Conservation (phyloP, 2,329 filamentous ascomycete genomes). For the Simplicillium sp. region DNA sequence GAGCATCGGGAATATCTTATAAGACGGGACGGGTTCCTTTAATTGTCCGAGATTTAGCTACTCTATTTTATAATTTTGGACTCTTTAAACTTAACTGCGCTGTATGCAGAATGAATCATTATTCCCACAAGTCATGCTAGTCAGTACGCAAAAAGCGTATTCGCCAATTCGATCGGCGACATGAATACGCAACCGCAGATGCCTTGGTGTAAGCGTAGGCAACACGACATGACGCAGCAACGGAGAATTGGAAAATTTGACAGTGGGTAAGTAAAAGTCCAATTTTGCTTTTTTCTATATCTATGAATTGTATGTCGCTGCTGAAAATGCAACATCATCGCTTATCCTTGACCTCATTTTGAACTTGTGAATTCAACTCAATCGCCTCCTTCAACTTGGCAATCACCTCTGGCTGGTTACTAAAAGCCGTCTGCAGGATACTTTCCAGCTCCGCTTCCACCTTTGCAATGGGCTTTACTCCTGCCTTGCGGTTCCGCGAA, state of each 20-base stretch:
- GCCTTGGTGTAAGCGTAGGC: background rate
- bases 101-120: too few species aligned
- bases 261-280: too few species aligned
- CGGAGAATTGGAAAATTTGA: background rate
- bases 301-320: background rate
- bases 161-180: too few species aligned
- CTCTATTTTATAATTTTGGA: too few species aligned
- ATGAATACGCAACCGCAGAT: too few species aligned
- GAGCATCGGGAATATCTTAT: too few species aligned
- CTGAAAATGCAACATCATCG: too few species aligned
- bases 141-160: too few species aligned
- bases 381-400: conserved; percentile 53
- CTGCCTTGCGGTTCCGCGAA: conserved; percentile 34
- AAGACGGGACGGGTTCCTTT: too few species aligned
- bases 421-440: conserved; percentile 47
- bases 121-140: too few species aligned
- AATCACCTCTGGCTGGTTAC: conserved; percentile 48
- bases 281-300: background rate
- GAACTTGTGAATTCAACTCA: conserved; percentile 43
- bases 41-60: too few species aligned
- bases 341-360: conserved; percentile 31
- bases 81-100: too few species aligned
- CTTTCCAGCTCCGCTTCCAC: conserved; percentile 47
- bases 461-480: conserved; percentile 39
- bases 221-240: background rate